phyloP scores from a whole-genome alignment of 495 filamentous ascomycete genomes.

The Talaromyces wortmannii region DNA sequence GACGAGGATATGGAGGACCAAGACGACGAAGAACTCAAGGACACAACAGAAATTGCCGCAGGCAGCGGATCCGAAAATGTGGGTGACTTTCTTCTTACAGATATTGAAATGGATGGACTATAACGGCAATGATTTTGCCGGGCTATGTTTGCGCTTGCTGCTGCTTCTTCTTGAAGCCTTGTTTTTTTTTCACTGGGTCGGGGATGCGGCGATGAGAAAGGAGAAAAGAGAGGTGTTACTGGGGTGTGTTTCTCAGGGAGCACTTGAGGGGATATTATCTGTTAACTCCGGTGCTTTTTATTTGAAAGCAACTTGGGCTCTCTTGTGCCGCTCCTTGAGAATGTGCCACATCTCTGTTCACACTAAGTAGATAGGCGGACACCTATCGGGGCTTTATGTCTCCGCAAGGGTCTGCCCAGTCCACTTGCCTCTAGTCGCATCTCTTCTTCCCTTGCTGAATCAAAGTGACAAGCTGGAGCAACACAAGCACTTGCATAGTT shows the following conservation, averaged over 20 bases:
- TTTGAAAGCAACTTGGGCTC: slow-evolving; percentile 10
- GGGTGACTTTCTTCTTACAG: slow-evolving; percentile 53
- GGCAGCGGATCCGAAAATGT: slow-evolving; percentile 55
- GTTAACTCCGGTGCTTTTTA: slow-evolving; percentile 8
- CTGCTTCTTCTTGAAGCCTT: slow-evolving; percentile 3
- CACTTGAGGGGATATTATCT: slow-evolving; percentile 2
- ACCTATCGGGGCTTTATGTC: not conserved
- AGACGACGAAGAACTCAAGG: slow-evolving; percentile 50
- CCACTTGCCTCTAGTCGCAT: not conserved
- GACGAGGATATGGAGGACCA: slow-evolving; percentile 93
- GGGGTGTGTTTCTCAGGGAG: not conserved
- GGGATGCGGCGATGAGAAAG: slow-evolving; percentile 4
- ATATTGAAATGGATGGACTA: slow-evolving; percentile 47
- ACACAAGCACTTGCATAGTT: not conserved
- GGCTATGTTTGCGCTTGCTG: slow-evolving; percentile 2
- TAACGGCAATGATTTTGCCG: slow-evolving; percentile 13
- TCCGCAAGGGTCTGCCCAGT: not conserved
- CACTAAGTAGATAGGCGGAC: slow-evolving; percentile 11
- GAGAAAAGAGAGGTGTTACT: not conserved
- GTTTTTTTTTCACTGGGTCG: not conserved
- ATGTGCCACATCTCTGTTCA: slow-evolving; percentile 8
- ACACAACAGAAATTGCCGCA: slow-evolving; percentile 20
- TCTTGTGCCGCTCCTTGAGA: slow-evolving; percentile 8
- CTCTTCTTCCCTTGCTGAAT: not conserved
- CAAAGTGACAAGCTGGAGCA: not conserved